Conservation (phyloP, 441 rosid species). For the Macaranga tanarius region DNA sequence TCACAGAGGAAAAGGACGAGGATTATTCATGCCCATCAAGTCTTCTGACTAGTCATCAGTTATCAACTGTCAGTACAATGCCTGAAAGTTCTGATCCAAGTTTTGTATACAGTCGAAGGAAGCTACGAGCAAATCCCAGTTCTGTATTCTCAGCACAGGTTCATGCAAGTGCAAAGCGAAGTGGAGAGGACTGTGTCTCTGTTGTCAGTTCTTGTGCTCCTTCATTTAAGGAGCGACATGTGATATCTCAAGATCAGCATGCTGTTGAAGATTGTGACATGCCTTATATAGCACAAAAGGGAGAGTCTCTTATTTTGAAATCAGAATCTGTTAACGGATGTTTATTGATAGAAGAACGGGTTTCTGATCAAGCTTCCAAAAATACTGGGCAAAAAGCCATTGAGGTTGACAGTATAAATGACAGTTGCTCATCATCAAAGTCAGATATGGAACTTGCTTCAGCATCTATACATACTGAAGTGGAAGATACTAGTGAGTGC, state of each 20-base stretch:
- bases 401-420: conserved; percentile 61
- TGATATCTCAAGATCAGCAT: conserved; percentile 28
- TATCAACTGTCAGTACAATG: conserved; percentile 40
- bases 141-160: conserved; percentile 29
- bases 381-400: conserved; percentile 31
- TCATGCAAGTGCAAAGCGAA: conserved; percentile 32
- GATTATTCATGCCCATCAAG: conserved; percentile 33
- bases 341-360: conserved; percentile 24
- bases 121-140: conserved; percentile 31
- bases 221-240: conserved; percentile 33
- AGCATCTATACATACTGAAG: conserved; percentile 44
- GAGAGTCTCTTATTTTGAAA: conserved; percentile 23
- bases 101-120: conserved; percentile 55
- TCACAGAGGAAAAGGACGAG: conserved; percentile 32
- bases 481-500: conserved; percentile 58
- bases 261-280: conserved; percentile 27
- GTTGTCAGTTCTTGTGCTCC: conserved; percentile 41
- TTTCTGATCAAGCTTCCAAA: conserved; percentile 33
- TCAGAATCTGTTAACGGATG: conserved; percentile 30
- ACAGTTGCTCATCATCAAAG: conserved; percentile 63
- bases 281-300: conserved; percentile 23
- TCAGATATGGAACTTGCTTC: conserved; percentile 54
- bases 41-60: conserved; percentile 35
- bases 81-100: conserved; percentile 32
- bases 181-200: conserved; percentile 39